Conservation (phyloP, 805 yeast species). For the Scheffersomyces stipitis region DNA sequence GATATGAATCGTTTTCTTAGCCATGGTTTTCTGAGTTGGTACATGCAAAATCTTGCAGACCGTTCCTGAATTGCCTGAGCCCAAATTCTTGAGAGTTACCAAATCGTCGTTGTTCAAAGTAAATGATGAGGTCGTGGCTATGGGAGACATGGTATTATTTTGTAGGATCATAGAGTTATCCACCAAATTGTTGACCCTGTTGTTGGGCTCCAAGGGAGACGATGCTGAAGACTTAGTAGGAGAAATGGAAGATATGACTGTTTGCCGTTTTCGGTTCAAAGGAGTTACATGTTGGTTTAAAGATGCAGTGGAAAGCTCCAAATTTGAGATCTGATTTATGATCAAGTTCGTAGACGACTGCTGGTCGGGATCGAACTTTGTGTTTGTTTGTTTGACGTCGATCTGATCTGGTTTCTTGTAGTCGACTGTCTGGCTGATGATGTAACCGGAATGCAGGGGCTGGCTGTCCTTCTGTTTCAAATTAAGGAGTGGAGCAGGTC, state of each 20-base stretch:
- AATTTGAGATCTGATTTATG: conserved; percentile 25
- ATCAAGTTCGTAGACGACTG: conserved; percentile 20
- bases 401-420: conserved; percentile 5
- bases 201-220: conserved; percentile 13
- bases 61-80: conserved; percentile 93
- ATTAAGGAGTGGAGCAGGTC: conserved; percentile 33
- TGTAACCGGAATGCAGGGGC: not conserved
- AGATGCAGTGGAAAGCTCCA: conserved; percentile 14
- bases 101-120: conserved; percentile 56
- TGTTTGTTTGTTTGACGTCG: conserved; percentile 15
- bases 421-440: conserved; percentile 2
- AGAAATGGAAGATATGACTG: conserved; percentile 42
- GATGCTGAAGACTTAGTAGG: conserved; percentile 34
- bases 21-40: conserved; percentile 87
- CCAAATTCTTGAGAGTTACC: conserved; percentile 72
- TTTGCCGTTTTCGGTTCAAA: conserved; percentile 32
- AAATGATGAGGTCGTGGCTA: conserved; percentile 32
- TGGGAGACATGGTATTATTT: no score
- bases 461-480: conserved; percentile 9
- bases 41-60: conserved; percentile 86
- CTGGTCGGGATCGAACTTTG: conserved; percentile 25
- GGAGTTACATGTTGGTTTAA: conserved; percentile 6
- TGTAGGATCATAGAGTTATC: no score
- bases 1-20: conserved; percentile 82
- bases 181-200: not conserved